Evolutionary conservation across 495 filamentous ascomycete species (phyloP).

Genomic region (Xylaria castorea): DNA sequence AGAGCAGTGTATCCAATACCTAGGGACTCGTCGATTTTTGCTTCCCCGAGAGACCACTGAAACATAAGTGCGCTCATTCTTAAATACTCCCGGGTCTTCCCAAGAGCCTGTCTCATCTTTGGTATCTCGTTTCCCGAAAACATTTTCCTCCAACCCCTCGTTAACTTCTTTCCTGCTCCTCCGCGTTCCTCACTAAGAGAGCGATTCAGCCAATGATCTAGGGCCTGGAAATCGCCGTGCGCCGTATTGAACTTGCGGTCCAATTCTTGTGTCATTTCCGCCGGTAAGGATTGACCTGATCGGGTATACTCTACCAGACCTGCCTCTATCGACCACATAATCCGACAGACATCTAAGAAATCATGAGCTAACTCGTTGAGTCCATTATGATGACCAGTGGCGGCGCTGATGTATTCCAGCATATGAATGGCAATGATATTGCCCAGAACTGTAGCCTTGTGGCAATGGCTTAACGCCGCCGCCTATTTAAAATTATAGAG

Average conservation of each 20-base stretch:
- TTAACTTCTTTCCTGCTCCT: slow-evolving; percentile 54
- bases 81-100: slow-evolving; percentile 46
- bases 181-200: slow-evolving; percentile 56
- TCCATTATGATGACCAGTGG: slow-evolving; percentile 49
- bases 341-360: slow-evolving; percentile 59
- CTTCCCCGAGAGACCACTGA: slow-evolving; percentile 53
- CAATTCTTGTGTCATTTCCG: slow-evolving; percentile 56
- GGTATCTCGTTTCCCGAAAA: slow-evolving; percentile 52
- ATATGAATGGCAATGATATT: slow-evolving; percentile 62
- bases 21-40: slow-evolving; percentile 47
- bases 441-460: slow-evolving; percentile 49
- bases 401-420: slow-evolving; percentile 61
- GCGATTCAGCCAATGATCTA: slow-evolving; percentile 57
- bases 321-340: slow-evolving; percentile 59
- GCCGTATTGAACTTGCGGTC: slow-evolving; percentile 56
- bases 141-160: slow-evolving; percentile 58
- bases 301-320: slow-evolving; percentile 52
- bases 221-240: slow-evolving; percentile 54
- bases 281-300: slow-evolving; percentile 49
- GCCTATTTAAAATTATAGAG: background rate
- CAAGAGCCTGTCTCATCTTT: slow-evolving; percentile 48
- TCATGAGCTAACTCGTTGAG: slow-evolving; percentile 58
- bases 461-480: slow-evolving; percentile 35
- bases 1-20: slow-evolving; percentile 57
- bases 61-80: slow-evolving; percentile 54